These are phyloP conservation scores for Aureobasidium sp. DNA, from an alignment of 2,329 filamentous ascomycete genomes.

Conservation along the genomic window DNA sequence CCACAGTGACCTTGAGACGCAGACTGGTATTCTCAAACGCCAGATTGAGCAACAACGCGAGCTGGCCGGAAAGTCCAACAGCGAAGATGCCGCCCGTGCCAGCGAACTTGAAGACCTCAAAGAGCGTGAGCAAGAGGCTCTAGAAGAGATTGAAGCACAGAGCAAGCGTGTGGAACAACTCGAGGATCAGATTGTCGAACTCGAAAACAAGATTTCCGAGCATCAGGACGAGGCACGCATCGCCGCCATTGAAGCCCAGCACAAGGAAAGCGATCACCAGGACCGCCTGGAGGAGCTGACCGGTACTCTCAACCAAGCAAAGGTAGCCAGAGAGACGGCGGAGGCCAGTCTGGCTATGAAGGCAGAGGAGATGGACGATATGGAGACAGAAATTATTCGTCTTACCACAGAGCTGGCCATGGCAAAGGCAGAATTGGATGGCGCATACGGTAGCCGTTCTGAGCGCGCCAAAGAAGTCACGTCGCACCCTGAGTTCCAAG, in stretches of 20 bases:
- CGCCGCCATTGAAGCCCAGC: slow-evolving; percentile 32
- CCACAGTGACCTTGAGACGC: slow-evolving; percentile 71
- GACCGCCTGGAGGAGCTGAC: slow-evolving; percentile 20
- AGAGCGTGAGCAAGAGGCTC: slow-evolving; percentile 22
- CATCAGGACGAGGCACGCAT: slow-evolving; percentile 30
- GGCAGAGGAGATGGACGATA: slow-evolving; percentile 29
- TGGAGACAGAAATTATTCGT: slow-evolving; percentile 59
- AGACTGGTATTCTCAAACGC: slow-evolving; percentile 80
- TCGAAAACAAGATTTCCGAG: slow-evolving; percentile 26
- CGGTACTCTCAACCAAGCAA: slow-evolving; percentile 18
- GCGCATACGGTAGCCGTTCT: slow-evolving; percentile 76
- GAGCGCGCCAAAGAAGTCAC: slow-evolving; percentile 62
- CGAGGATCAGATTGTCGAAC: slow-evolving; percentile 23
- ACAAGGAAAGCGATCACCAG: slow-evolving; percentile 26
- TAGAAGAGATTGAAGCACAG: slow-evolving; percentile 26
- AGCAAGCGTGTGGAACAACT: slow-evolving; percentile 27
- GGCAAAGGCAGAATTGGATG: slow-evolving; percentile 82
- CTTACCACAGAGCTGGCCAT: slow-evolving; percentile 79
- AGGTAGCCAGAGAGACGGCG: slow-evolving; percentile 20
- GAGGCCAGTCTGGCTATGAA: slow-evolving; percentile 21
- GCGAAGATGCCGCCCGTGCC: slow-evolving; percentile 37
- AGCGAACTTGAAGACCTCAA: slow-evolving; percentile 21
- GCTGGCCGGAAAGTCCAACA: slow-evolving; percentile 79
- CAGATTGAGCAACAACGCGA: slow-evolving; percentile 95
- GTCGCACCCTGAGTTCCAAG: slow-evolving; percentile 49